Percentiles rank a stretch among this genome's conserved stretches.
These are phyloP conservation scores for Herpetospermum pedunculosum DNA, from an alignment of 306 rosid genomes.

Conservation along the genomic window DNA sequence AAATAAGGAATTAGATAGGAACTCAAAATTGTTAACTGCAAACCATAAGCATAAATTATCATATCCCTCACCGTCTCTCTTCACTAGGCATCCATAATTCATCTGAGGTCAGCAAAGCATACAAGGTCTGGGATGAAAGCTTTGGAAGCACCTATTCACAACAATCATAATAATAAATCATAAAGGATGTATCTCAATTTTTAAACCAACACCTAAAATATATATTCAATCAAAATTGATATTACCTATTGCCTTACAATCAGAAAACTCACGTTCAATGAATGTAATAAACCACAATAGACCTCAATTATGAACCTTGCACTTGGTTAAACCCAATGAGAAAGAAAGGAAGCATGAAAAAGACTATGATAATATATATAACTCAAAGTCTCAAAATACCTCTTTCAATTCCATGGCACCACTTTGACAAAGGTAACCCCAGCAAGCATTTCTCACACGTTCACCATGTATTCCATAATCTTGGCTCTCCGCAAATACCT, in stretches of 20 bases:
- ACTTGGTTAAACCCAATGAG: no score
- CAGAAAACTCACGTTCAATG: neutral
- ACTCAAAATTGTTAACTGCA: slow-evolving; percentile 20
- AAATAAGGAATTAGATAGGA: slow-evolving; percentile 10
- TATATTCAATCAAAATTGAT: neutral
- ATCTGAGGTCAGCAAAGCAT: slow-evolving; percentile 70
- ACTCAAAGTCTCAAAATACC: slow-evolving; percentile 47
- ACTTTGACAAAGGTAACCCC: slow-evolving; percentile 99
- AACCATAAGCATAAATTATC: slow-evolving; percentile 12
- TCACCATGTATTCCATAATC: slow-evolving; percentile 95
- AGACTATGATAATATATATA: neutral
- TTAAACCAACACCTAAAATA: neutral
- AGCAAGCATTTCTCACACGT: slow-evolving; percentile 92
- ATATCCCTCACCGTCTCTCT: slow-evolving; percentile 63
- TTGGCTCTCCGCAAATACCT: slow-evolving; percentile 96
- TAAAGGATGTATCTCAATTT: neutral
- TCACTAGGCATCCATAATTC: slow-evolving; percentile 84
- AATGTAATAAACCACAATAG: neutral
- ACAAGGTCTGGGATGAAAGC: slow-evolving; percentile 83
- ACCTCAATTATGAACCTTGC: no score
- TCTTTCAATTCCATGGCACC: slow-evolving; percentile 95
- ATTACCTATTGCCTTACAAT: neutral
- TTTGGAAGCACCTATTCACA: slow-evolving; percentile 71
- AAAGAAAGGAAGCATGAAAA: neutral
- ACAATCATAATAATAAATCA: neutral